These are phyloP conservation scores for Entomortierella chlamydospora DNA, from an alignment of 192 early-diverging fungal species.

Conservation along the genomic window DNA sequence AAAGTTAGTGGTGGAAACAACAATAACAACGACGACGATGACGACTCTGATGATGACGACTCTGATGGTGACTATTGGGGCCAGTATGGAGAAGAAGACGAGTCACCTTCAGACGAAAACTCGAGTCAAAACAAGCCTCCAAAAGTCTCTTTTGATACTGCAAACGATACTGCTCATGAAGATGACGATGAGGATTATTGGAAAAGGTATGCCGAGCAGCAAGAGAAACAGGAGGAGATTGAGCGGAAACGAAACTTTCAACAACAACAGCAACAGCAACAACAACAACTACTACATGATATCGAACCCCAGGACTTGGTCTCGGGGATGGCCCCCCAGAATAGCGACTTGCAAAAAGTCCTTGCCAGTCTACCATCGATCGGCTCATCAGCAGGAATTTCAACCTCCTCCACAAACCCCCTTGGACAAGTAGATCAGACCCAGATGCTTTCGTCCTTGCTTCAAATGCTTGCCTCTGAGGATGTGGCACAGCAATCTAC, in stretches of 20 bases:
- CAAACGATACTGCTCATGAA: not conserved
- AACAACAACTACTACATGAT: constrained; percentile 4
- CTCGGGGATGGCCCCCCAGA: not conserved
- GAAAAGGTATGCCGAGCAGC: constrained; percentile 39
- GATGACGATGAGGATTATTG: constrained; percentile 51
- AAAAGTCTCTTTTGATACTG: not conserved
- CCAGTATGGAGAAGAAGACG: constrained; percentile 29
- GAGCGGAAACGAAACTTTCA: constrained; percentile 33
- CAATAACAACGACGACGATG: not conserved
- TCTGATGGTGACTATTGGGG: constrained; percentile 50
- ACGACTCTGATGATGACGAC: constrained; percentile 1
- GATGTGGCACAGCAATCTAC: too few species aligned
- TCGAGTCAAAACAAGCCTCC: not conserved
- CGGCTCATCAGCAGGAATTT: not conserved
- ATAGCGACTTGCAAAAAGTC: not conserved
- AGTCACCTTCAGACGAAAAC: constrained; percentile 13
- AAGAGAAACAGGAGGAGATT: constrained; percentile 16
- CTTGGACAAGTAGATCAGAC: constrained; percentile 26
- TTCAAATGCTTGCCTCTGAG: constrained; percentile 14
- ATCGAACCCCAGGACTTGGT: not conserved
- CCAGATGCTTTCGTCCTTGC: constrained; percentile 27
- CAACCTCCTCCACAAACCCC: not conserved
- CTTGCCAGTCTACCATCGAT: not conserved
- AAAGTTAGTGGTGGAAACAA: not conserved
- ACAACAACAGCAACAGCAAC: constrained; percentile 11